Evolutionary conservation across 495 filamentous ascomycete species (phyloP).

Genomic region (Paragyromitra xinjiangensis): DNA sequence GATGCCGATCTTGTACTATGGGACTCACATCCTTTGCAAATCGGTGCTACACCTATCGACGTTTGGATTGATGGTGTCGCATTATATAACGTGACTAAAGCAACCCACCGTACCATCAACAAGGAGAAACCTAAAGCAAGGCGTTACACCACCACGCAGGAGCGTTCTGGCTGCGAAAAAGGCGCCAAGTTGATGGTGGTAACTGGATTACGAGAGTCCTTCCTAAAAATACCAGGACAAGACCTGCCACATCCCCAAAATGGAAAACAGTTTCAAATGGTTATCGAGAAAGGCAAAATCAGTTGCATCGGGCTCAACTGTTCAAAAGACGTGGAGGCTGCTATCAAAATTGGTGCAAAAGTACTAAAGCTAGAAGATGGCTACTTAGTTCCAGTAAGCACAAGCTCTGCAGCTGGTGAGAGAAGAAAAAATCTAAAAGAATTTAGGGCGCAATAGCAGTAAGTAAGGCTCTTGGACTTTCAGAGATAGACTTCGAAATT

Average conservation of each 20-base stretch:
- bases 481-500: conserved; percentile 58
- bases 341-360: neutral
- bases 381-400: conserved; percentile 5
- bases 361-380: neutral
- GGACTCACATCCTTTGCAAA: conserved; percentile 70
- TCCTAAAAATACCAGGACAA: neutral
- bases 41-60: conserved; percentile 69
- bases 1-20: conserved; percentile 74
- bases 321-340: neutral
- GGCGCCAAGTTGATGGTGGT: conserved; percentile 26
- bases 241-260: neutral
- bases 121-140: conserved; percentile 57
- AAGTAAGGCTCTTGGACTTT: conserved; percentile 65
- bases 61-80: conserved; percentile 71
- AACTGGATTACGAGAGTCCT: neutral
- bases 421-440: conserved; percentile 40
- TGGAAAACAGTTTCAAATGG: neutral
- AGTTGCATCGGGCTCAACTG: neutral
- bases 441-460: conserved; percentile 65
- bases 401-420: conserved; percentile 7
- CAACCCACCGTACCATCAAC: conserved; percentile 61
- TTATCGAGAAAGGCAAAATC: neutral
- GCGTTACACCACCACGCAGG: neutral
- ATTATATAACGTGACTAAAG: conserved; percentile 58
- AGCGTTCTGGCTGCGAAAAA: conserved; percentile 1